Base-by-base conservation (phyloP, 176 grass and related monocot genomes). In the Alloteropsis semialata region DNA sequence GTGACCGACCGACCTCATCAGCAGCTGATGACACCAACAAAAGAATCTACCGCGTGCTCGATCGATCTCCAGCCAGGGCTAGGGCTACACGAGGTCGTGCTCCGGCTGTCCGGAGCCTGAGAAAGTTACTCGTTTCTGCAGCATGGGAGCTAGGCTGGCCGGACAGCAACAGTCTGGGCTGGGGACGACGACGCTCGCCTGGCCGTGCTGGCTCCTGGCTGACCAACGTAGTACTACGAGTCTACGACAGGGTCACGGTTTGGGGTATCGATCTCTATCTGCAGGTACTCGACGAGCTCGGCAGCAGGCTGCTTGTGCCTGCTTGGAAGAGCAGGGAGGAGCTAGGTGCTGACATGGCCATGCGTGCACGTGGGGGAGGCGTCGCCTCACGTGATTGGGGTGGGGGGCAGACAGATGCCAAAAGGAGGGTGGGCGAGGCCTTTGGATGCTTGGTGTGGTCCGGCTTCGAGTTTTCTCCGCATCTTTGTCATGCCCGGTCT, bases 361-460 rank as follows among this genome's bases (percentile, higher is more conserved):
- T 76, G 77, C 42, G 71, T 28, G 88, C 88, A 89, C 83, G 83
- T 82, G 83, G 83, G 63, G 68, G 32, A 80, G 49, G 21, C 69
- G 24, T 32, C 68, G 43, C 50, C 34, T 82, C 88, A 89, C 83
- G 88, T 89, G 88, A 86, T n/a, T 29, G 49, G 37, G 10, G 27
- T 60, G 9, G 10, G 27, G 69, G 9, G 11, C 16, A 80, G 55
- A 13, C 5, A 61, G 77, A 81, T 72, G 74, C 81, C 77, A 74
- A 63, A 63, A 76, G 70, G 82, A 55, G 37, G 56, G 81, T 60
- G 70, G 76, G 82, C 77, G 14, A 89, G 70, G 82, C 28, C 72
- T 67, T 85, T 70, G 87, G 87, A 89, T 89, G 87, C 82, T 80
- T 24, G 14, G 48, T 50, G 70, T 81, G 77, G 77, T 76, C 87